A percentile compares a stretch with the other conserved stretches of the same genome.
Evolutionary conservation across 2,329 filamentous ascomycete genomes (phyloP).

Genomic region (Penicillium digitatum): DNA sequence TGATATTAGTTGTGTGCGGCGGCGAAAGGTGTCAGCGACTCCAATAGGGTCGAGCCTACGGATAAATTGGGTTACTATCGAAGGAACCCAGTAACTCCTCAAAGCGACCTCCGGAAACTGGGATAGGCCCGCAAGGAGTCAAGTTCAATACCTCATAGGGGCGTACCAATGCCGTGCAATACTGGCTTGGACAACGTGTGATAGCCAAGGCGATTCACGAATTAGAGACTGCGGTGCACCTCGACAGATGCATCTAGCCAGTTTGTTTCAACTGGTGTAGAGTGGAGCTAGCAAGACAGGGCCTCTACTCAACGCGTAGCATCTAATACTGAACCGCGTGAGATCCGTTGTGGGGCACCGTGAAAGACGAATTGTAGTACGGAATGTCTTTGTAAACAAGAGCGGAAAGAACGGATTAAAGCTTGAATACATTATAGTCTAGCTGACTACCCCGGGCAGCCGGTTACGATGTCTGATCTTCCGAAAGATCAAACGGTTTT

Average conservation of each 20-base stretch:
- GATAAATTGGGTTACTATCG: no score
- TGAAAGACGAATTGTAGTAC: not conserved
- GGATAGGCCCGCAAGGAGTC: no score
- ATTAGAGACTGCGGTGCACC: not conserved
- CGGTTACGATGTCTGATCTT: slow-evolving; percentile 15
- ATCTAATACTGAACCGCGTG: not conserved
- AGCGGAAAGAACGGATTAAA: not conserved
- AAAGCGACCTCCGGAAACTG: no score
- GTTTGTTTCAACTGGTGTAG: not conserved
- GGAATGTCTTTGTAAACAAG: not conserved
- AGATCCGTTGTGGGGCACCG: not conserved
- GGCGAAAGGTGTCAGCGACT: no score
- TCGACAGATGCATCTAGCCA: not conserved
- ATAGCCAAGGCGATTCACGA: not conserved
- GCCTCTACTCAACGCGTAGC: not conserved
- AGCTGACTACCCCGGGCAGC: not conserved
- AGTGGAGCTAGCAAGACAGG: not conserved
- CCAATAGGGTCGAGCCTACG: no score
- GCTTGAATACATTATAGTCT: not conserved
- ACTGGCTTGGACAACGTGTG: no score
- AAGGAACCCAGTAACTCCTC: no score
- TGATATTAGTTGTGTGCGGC: no score
- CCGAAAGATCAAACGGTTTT: slow-evolving; percentile 34
- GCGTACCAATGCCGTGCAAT: no score
- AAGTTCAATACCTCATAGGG: no score